Percentiles rank a stretch among this genome's conserved stretches.
Conservation (phyloP, 1,284 basidiomycete species). For the Boletus hoseneyae region DNA sequence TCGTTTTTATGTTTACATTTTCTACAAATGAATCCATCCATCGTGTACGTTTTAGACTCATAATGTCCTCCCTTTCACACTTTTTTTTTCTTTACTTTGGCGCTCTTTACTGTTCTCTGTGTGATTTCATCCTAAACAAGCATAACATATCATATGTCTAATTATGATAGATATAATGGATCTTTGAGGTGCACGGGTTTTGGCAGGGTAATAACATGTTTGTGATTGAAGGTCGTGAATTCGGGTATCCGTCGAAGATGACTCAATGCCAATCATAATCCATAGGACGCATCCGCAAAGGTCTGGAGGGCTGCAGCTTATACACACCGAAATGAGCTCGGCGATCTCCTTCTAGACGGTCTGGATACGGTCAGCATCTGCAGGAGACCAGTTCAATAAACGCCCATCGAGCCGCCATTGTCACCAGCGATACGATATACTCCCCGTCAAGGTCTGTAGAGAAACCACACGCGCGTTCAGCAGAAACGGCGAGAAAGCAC, state of each 20-base stretch:
- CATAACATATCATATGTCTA: conserved; percentile 18
- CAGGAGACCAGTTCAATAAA: no score
- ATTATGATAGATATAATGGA: conserved; percentile 26
- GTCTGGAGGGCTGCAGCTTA: background rate
- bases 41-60: conserved; percentile 15
- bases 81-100: background rate
- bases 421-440: no score
- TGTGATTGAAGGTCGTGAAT: background rate
- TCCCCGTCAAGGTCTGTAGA: no score
- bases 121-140: conserved; percentile 10
- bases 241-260: background rate
- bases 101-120: conserved; percentile 2
- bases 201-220: background rate
- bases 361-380: no score
- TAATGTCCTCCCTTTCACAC: background rate
- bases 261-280: background rate
- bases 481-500: no score
- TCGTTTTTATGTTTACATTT: conserved; percentile 6
- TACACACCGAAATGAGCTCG: no score
- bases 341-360: no score
- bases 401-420: no score
- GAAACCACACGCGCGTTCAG: no score
- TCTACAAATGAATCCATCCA: conserved; percentile 11
- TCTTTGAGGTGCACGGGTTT: conserved; percentile 8
- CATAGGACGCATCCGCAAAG: background rate